phyloP scores from a whole-genome alignment of 495 filamentous ascomycete genomes.

The Collariella sp. region DNA sequence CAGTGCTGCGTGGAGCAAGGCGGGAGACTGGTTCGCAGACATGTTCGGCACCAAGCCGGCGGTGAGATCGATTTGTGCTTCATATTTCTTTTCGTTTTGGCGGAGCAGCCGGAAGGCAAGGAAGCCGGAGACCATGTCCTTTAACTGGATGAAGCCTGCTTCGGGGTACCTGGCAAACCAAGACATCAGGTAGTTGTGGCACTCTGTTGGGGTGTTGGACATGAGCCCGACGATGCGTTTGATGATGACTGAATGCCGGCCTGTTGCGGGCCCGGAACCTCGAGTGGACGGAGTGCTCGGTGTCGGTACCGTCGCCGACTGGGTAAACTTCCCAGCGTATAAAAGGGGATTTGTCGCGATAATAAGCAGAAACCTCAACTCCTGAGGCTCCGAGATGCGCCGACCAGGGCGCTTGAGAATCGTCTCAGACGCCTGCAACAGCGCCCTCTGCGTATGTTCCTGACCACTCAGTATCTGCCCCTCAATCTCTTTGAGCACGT shows the following conservation, averaged over 20 bases:
- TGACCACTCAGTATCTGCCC: slow-evolving; percentile 57
- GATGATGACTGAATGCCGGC: slow-evolving; percentile 70
- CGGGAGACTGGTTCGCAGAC: slow-evolving; percentile 50
- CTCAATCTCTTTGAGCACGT: slow-evolving; percentile 44
- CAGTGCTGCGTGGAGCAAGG: slow-evolving; percentile 68
- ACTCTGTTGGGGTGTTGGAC: slow-evolving; percentile 64
- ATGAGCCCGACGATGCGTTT: slow-evolving; percentile 79
- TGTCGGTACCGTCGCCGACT: slow-evolving; percentile 14
- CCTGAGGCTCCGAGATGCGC: slow-evolving; percentile 56
- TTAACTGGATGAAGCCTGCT: slow-evolving; percentile 57
- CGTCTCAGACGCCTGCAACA: slow-evolving; percentile 77
- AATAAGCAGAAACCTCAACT: slow-evolving; percentile 76
- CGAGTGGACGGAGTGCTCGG: slow-evolving; percentile 4
- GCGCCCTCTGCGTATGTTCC: slow-evolving; percentile 54
- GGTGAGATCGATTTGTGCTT: slow-evolving; percentile 46
- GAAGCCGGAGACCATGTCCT: slow-evolving; percentile 71
- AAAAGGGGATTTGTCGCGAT: slow-evolving; percentile 76
- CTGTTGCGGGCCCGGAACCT: slow-evolving; percentile 31
- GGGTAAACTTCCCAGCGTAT: slow-evolving; percentile 27
- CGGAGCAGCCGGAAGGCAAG: slow-evolving; percentile 73
- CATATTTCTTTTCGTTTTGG: slow-evolving; percentile 60
- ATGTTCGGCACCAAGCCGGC: slow-evolving; percentile 65
- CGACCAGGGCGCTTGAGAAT: slow-evolving; percentile 79
- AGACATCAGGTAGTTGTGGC: slow-evolving; percentile 73
- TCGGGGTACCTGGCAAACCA: slow-evolving; percentile 75